Conservation (phyloP, 345 rosid species). For the Salix dunnii region DNA sequence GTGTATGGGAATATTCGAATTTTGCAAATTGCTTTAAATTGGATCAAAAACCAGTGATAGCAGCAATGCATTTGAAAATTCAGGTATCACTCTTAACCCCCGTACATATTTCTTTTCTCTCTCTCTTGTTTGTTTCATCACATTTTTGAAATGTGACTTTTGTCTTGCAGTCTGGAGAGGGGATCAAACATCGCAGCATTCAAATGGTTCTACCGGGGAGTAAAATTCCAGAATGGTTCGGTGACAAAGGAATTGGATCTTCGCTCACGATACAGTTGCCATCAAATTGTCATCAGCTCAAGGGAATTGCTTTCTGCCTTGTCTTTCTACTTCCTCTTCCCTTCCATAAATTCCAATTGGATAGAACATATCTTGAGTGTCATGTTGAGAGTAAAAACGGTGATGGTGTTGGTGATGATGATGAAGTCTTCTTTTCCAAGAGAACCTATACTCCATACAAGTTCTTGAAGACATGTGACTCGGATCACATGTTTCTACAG, state of each 20-base stretch:
- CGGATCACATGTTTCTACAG: no score
- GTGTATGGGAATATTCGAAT: no score
- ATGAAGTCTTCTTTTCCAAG: no score
- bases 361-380: no score
- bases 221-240: constrained; percentile 16
- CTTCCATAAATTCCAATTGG: no score
- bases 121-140: not conserved
- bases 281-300: not conserved
- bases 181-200: rapidly evolving
- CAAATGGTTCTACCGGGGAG: constrained; percentile 4
- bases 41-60: not conserved
- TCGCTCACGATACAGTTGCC: not conserved
- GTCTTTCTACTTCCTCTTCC: not conserved
- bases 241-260: not conserved
- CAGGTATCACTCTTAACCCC: not conserved
- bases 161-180: not conserved
- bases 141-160: not conserved
- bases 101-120: not conserved
- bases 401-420: no score
- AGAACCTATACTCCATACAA: no score
- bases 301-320: not conserved
- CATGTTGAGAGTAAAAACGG: no score
- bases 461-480: no score
- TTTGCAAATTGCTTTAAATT: not conserved
- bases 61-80: not conserved